Base-by-base conservation (phyloP, 2,329 filamentous ascomycete species). In the Epichloe bromicola region DNA sequence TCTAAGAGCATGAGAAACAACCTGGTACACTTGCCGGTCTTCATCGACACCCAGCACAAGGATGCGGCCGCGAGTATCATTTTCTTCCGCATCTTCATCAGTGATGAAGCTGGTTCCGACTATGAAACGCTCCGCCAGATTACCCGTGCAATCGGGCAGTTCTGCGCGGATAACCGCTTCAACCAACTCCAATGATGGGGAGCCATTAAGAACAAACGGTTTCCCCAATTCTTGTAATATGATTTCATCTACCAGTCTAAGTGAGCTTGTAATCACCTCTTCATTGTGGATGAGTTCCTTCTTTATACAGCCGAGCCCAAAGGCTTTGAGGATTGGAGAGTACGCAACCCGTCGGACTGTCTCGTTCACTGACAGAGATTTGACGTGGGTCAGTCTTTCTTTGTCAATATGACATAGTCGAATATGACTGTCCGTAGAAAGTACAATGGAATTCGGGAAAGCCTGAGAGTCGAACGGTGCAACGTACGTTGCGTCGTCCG, bases 211-310 rank as follows among this genome's bases (percentile, higher is more conserved):
- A 6, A 76, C 64, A 55, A 86, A 84, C 0, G 82, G 79, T 57
- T 85, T 67, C 1, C 80, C 88, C 1, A 96, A 73, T 48, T 85
- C 78, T 54, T 86, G 81, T 65, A 97, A 95, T 17, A 88, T 73
- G 36, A 96, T 81, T 61, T 97, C 93, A 59, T 98, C 91, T 1
- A 94, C 89, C 1, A 98, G 77, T 60, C 85, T 85, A 61, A 98
- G 86, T n/a, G 83, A 82, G 59, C 86, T 91, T 10, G 79, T 78
- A 12, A 95, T 76, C 3, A 83, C 67, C 65, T 98, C 93, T 56
- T 82, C 81, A 14, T 85, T 86, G 8, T 79, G 70, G 11, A 76
- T 68, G 1, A 96, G 68, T 49, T 85, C 80, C 15, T 89, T 80
- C 55, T 83, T 82, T 53, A 97, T 86, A 30, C 87, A 93, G 2